Conservation (phyloP, 495 filamentous ascomycete species). For the Hypomontagnella monticulosa region DNA sequence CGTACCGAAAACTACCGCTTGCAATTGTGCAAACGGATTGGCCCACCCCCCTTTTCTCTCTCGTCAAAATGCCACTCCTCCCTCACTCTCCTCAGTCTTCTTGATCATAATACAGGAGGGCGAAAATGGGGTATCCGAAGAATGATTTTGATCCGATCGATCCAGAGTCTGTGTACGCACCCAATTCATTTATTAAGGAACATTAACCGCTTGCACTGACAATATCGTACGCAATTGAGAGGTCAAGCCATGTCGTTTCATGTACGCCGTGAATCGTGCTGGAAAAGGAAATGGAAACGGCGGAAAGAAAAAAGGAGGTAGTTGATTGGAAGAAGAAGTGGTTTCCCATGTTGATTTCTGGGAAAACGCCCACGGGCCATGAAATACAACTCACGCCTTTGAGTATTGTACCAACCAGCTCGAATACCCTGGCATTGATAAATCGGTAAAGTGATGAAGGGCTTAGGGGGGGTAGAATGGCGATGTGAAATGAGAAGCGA, state of each 20-base stretch:
- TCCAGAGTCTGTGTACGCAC: slow-evolving; percentile 28
- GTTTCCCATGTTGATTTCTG: slow-evolving; percentile 3
- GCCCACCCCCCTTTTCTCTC: slow-evolving; percentile 17
- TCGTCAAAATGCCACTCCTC: slow-evolving; percentile 38
- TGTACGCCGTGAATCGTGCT: slow-evolving; percentile 40
- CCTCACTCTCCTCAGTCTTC: slow-evolving; percentile 32
- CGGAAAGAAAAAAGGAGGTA: slow-evolving; percentile 5
- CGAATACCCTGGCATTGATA: slow-evolving; percentile 18
- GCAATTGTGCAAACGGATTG: slow-evolving; percentile 20
- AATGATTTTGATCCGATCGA: slow-evolving; percentile 40
- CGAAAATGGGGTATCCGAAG: slow-evolving; percentile 42
- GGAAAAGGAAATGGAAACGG: slow-evolving; percentile 19
- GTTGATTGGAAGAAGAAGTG: slow-evolving; percentile 1
- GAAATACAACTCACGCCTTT: slow-evolving; percentile 14
- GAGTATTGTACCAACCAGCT: slow-evolving; percentile 11
- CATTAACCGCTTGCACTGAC: slow-evolving; percentile 12
- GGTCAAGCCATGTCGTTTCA: slow-evolving; percentile 39
- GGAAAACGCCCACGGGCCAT: not conserved
- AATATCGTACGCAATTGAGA: slow-evolving; percentile 30
- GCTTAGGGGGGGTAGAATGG: slow-evolving; percentile 4
- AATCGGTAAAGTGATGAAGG: slow-evolving; percentile 18
- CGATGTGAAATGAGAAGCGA: slow-evolving; percentile 14
- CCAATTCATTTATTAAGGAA: slow-evolving; percentile 30
- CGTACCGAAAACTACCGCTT: slow-evolving; percentile 6
- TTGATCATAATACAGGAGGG: slow-evolving; percentile 39